phyloP scores from a whole-genome alignment of 495 filamentous ascomycete genomes.

The Articulospora tetracladia region DNA sequence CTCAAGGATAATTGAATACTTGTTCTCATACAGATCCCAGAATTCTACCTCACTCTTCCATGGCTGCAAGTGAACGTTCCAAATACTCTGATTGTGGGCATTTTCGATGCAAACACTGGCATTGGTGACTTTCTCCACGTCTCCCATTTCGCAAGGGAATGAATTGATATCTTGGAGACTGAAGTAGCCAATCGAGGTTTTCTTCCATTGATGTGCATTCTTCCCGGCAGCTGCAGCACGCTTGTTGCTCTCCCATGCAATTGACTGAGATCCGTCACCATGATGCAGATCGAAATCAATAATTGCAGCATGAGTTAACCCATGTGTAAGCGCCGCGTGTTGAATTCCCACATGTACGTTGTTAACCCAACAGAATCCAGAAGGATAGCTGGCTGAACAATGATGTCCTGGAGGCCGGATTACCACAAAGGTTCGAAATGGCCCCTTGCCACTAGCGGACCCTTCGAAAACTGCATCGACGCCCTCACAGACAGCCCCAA shows the following conservation, averaged over 20 bases:
- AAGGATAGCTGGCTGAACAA: slow-evolving; percentile 81
- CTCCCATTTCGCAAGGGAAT: slow-evolving; percentile 88
- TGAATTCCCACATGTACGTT: slow-evolving; percentile 97
- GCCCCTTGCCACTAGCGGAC: slow-evolving; percentile 37
- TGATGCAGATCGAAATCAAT: slow-evolving; percentile 97
- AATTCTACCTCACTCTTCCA: slow-evolving; percentile 83
- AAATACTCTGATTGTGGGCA: slow-evolving; percentile 86
- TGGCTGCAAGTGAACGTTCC: slow-evolving; percentile 90
- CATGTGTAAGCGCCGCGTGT: slow-evolving; percentile 75
- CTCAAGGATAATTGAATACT: slow-evolving; percentile 69
- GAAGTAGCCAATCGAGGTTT: slow-evolving; percentile 88
- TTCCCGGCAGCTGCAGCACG: slow-evolving; percentile 44
- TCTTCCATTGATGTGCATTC: slow-evolving; percentile 67
- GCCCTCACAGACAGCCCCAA: slow-evolving; percentile 87
- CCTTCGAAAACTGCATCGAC: slow-evolving; percentile 76
- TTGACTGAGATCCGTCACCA: slow-evolving; percentile 91
- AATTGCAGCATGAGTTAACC: slow-evolving; percentile 90
- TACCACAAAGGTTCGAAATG: slow-evolving; percentile 72
- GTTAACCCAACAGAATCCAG: slow-evolving; percentile 98
- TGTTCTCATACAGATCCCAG: slow-evolving; percentile 77
- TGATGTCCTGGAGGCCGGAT: slow-evolving; percentile 91
- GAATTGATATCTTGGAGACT: slow-evolving; percentile 97
- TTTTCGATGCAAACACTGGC: slow-evolving; percentile 90
- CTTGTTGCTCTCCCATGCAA: slow-evolving; percentile 82
- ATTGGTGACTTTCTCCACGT: slow-evolving; percentile 83